Evolutionary conservation across 2,329 filamentous ascomycete species (phyloP).

Genomic region (Penicillium sp.): DNA sequence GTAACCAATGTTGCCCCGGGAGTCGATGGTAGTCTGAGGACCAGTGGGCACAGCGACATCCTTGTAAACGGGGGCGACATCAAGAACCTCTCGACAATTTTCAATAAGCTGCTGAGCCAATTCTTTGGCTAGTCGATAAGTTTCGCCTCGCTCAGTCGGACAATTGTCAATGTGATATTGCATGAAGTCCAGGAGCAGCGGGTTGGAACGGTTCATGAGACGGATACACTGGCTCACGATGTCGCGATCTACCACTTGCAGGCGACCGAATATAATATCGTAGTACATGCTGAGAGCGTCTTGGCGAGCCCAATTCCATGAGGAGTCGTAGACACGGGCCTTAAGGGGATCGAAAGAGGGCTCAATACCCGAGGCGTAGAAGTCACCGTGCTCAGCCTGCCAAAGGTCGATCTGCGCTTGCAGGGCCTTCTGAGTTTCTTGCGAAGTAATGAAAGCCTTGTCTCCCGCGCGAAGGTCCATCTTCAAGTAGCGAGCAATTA

Average conservation of each 20-base stretch:
- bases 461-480: constrained; percentile 95
- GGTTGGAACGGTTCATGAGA: constrained; percentile 99
- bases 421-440: constrained; percentile 78
- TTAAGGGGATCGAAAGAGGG: constrained; percentile 91
- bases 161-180: constrained; percentile 99
- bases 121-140: constrained; percentile 94
- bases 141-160: constrained; percentile 92
- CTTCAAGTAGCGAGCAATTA: constrained; percentile 92
- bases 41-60: constrained; percentile 89
- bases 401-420: constrained; percentile 93
- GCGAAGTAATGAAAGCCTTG: constrained; percentile 78
- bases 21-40: constrained; percentile 85
- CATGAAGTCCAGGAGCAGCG: constrained; percentile 95
- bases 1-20: constrained; percentile 86
- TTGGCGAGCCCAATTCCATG: constrained; percentile 98
- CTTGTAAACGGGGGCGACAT: constrained; percentile 83
- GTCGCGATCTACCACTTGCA: constrained; percentile 89
- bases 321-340: constrained; percentile 93
- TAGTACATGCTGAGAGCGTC: constrained; percentile 98
- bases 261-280: constrained; percentile 94
- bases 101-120: constrained; percentile 90
- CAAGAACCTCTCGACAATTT: constrained; percentile 90
- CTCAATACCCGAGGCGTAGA: constrained; percentile 91
- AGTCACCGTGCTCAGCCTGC: constrained; percentile 91
- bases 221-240: constrained; percentile 98